A percentile compares a stretch with the other conserved stretches of the same genome.
Conservation (phyloP, 2,329 filamentous ascomycete genomes). For the Penicillium sp. region DNA sequence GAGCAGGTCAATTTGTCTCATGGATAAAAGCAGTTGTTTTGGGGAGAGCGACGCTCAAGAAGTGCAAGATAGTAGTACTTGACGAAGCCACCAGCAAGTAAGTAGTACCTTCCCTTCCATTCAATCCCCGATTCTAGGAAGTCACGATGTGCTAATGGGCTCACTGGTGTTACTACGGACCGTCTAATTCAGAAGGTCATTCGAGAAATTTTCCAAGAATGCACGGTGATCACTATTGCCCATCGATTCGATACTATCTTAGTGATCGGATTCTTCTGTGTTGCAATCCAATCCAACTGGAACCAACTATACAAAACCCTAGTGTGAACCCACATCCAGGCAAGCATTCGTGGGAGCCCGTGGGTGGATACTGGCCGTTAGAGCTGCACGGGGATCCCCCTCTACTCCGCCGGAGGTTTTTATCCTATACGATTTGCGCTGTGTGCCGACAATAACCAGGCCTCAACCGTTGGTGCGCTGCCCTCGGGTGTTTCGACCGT, state of each 20-base stretch:
- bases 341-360: not conserved
- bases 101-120: too few species aligned
- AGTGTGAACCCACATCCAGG: not conserved
- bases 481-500: not conserved
- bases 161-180: not conserved
- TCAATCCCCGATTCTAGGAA: too few species aligned
- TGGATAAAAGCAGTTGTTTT: too few species aligned
- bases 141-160: too few species aligned
- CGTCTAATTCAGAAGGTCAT: slow-evolving; percentile 9
- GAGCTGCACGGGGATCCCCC: not conserved
- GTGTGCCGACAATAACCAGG: not conserved
- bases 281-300: not conserved
- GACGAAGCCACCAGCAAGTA: too few species aligned
- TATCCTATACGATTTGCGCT: not conserved
- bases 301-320: not conserved
- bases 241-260: slow-evolving; percentile 15
- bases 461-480: not conserved
- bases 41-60: too few species aligned
- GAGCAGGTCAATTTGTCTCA: too few species aligned
- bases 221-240: slow-evolving; percentile 17
- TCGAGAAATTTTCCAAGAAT: slow-evolving; percentile 7
- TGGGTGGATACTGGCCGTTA: not conserved
- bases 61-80: too few species aligned
- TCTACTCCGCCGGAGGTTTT: not conserved
- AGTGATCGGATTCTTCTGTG: slow-evolving; percentile 16